phyloP scores from a whole-genome alignment of 148 eudicot genomes.

The Dysphania ambrosioides region DNA sequence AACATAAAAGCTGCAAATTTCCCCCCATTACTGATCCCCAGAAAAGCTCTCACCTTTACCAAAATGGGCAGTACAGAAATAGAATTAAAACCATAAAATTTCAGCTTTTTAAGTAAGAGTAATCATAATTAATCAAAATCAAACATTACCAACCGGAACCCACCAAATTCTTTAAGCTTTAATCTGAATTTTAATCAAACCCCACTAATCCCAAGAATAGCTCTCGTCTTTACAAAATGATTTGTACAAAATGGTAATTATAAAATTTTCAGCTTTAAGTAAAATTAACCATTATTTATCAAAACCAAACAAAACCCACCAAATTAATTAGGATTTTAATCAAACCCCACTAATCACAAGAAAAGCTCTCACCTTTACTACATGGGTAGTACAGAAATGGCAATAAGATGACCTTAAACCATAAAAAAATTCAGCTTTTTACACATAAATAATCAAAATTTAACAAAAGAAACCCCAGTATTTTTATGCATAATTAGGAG shows the following conservation, averaged over 20 bases:
- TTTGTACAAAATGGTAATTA: background rate
- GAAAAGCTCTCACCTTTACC: conserved; percentile 28
- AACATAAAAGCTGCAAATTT: conserved; percentile 23
- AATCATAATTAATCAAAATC: conserved; percentile 9
- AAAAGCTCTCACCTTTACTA: background rate
- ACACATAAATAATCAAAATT: background rate
- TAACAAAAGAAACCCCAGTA: too few species aligned
- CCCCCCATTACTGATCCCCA: conserved; percentile 31
- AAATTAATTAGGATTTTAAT: conserved; percentile 18
- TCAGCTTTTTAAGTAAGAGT: conserved; percentile 9
- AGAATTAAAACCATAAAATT: background rate
- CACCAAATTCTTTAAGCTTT: too few species aligned
- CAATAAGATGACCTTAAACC: background rate
- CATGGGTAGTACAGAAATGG: background rate
- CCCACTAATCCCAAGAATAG: background rate
- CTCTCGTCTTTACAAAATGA: conserved; percentile 20
- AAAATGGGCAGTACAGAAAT: conserved; percentile 4
- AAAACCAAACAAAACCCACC: conserved; percentile 13
- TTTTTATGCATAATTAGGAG: conserved; percentile 21
- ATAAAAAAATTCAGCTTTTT: background rate
- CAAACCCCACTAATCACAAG: background rate
- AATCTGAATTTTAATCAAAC: conserved; percentile 11
- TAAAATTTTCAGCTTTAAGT: conserved; percentile 16
- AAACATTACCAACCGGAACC: too few species aligned
- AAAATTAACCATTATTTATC: conserved; percentile 1